Evolutionary conservation across 176 grass and related monocot species (phyloP), one percentile per base, ranked within the genome.

Genomic region (Elaeis guineensis): DNA sequence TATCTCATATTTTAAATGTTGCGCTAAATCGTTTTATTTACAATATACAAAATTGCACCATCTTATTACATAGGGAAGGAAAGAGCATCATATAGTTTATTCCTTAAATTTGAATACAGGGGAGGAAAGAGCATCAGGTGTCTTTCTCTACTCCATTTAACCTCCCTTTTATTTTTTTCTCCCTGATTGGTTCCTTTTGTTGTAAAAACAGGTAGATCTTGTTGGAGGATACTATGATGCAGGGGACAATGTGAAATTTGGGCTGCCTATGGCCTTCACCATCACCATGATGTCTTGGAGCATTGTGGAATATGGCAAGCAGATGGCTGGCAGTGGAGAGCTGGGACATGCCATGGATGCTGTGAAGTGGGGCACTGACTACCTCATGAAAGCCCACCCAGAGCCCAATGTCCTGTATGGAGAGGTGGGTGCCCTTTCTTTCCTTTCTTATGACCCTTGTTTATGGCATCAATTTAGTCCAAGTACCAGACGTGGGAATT

Each of bases 281-380:
- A 80, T 96, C 62, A 96, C 92, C 16, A 96, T 96, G 92, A 90
- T 96, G 83, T 57, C 87, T 49, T 96, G 92, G 92, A 86, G 92
- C 69, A 76, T 90, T 0, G 29, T 85, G 6, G 92, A 96, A 58
- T 96, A 90, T 72, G 78, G 86, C 19, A 63, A 77, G n/a, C 81
- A 96, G 83, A 90, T 96, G 80, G 59, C 68, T 49, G 80, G 78
- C 1, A 80, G 75, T 59, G 92, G 87, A 49, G 87, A 96, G 80
- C 74, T 88, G 9, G 75, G 63, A 14, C 75, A 96, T 74, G 92
- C 92, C 72, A 24, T 85, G 63, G 92, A 96, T 19, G 92, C 92
- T 64, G 62, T 96, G 23, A 96, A 78, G 78, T 96, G 92, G 92
- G 87, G 92, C 51, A 85, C 87, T 1, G 92, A 96, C 63, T 90